phyloP scores from a whole-genome alignment of 345 rosid genomes.

The Barbarea vulgaris region DNA sequence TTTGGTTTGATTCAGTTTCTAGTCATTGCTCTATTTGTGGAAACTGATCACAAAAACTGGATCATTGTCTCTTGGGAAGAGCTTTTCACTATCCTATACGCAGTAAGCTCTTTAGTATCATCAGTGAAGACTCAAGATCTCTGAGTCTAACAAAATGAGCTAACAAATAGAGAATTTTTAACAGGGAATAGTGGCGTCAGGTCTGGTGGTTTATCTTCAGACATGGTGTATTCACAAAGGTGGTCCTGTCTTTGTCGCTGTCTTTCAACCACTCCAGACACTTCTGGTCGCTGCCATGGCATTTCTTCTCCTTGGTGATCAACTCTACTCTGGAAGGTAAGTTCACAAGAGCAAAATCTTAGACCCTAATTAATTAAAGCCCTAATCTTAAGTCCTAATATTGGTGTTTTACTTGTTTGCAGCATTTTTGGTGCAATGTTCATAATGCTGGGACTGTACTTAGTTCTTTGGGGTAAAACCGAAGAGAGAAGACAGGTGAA shows the following conservation, averaged over 20 bases:
- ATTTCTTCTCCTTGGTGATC: conserved; percentile 59
- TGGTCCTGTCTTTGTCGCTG: conserved; percentile 80
- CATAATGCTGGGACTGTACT: conserved; percentile 59
- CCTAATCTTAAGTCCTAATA: too few relatives aligned
- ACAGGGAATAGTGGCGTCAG: conserved; percentile 77
- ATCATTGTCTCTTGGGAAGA: conserved; percentile 57
- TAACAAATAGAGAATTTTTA: background rate
- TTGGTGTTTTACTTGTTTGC: background rate
- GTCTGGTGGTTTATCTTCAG: conserved; percentile 72
- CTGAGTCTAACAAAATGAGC: background rate
- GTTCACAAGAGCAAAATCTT: background rate
- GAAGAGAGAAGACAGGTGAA: conserved; percentile 46
- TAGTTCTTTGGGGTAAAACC: conserved; percentile 64
- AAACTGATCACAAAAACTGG: too few relatives aligned
- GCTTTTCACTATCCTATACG: too few relatives aligned
- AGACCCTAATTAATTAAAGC: too few relatives aligned
- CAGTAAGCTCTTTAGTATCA: conserved; percentile 39
- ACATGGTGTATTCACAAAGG: conserved; percentile 83
- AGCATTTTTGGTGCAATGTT: conserved; percentile 63
- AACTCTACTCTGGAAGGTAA: conserved; percentile 74
- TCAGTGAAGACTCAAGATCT: background rate
- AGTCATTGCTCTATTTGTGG: too few relatives aligned
- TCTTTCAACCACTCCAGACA: conserved; percentile 77
- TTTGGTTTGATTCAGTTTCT: too few relatives aligned
- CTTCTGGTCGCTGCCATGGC: conserved; percentile 77